These are phyloP conservation scores for Sporothrix dimorphospora DNA, from an alignment of 2,329 filamentous ascomycete species.

Conservation along the genomic window DNA sequence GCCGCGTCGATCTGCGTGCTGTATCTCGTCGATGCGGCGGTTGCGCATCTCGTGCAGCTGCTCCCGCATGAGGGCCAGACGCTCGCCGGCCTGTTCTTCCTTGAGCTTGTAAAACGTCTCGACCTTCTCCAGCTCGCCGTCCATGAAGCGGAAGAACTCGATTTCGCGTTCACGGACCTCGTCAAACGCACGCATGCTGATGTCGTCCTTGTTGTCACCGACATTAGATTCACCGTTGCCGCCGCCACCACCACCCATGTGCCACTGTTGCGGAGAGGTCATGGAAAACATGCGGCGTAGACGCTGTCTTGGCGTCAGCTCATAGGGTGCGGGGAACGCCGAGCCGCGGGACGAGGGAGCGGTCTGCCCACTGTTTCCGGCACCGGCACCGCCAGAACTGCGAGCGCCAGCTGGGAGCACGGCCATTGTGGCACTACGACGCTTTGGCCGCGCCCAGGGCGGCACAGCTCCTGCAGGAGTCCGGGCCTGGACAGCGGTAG, in stretches of 20 bases:
- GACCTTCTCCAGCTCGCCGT: conserved; percentile 85
- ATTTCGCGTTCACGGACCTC: conserved; percentile 69
- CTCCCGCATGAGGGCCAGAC: conserved; percentile 71
- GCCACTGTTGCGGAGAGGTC: conserved; percentile 36
- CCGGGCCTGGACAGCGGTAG: conserved; percentile 22
- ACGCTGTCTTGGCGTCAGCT: conserved; percentile 38
- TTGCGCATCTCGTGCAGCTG: conserved; percentile 95
- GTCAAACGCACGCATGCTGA: conserved; percentile 50
- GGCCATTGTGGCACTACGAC: conserved; percentile 4
- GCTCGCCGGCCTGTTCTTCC: conserved; percentile 78
- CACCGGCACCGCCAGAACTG: background rate
- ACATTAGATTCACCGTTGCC: conserved; percentile 41
- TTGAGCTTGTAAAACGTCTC: conserved; percentile 87
- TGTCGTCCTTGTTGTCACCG: conserved; percentile 39
- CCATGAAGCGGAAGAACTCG: conserved; percentile 88
- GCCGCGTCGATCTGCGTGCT: conserved; percentile 44
- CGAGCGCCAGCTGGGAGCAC: background rate
- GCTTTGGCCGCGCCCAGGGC: background rate
- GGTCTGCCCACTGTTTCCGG: conserved; percentile 35
- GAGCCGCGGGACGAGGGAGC: conserved; percentile 21
- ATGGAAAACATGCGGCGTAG: conserved; percentile 49
- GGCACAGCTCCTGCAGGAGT: background rate
- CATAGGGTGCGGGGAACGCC: background rate
- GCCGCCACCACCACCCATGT: conserved; percentile 30
- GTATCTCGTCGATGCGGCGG: conserved; percentile 73